A percentile compares a stretch with the other conserved stretches of the same genome.
phyloP scores from a whole-genome alignment of 257 asterid genomes.

The Thymus quinquecostatus region DNA sequence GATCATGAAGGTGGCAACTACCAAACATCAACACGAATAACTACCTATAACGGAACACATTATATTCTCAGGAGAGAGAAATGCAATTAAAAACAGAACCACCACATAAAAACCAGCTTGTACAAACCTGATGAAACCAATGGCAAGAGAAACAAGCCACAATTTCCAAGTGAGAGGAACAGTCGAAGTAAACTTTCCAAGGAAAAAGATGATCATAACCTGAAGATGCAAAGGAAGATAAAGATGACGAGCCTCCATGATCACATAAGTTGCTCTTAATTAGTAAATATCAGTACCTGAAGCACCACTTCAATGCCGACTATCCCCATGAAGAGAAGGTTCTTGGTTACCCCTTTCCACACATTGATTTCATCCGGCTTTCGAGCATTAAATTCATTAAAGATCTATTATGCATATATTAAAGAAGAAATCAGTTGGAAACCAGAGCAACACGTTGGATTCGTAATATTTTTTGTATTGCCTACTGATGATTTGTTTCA shows the following conservation, averaged over 20 bases:
- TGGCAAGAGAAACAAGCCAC: constrained; percentile 86
- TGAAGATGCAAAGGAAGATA: constrained; percentile 31
- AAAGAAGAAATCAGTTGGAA: constrained; percentile 2
- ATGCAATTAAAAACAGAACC: no score
- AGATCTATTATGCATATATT: constrained; percentile 52
- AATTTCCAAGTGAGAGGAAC: constrained; percentile 85
- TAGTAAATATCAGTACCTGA: constrained; percentile 62
- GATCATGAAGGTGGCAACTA: constrained; percentile 17
- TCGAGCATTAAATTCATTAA: constrained; percentile 90
- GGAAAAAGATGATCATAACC: constrained; percentile 82
- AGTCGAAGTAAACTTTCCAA: constrained; percentile 74
- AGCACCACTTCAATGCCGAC: constrained; percentile 70
- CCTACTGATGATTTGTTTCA: not conserved
- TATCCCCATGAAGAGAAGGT: constrained; percentile 78
- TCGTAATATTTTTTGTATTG: not conserved
- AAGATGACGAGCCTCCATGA: constrained; percentile 12
- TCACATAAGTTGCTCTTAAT: constrained; percentile 4
- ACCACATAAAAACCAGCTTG: not conserved
- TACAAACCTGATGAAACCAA: constrained; percentile 70
- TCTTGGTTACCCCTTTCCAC: constrained; percentile 73
- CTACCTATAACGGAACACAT: not conserved
- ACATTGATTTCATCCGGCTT: constrained; percentile 90
- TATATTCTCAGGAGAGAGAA: not conserved
- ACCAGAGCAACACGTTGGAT: not conserved
- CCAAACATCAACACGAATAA: no score